A percentile compares a stretch with the other conserved stretches of the same genome.
Evolutionary conservation across 1,284 basidiomycete species (phyloP).

Genomic region (Ganoderma sinense): DNA sequence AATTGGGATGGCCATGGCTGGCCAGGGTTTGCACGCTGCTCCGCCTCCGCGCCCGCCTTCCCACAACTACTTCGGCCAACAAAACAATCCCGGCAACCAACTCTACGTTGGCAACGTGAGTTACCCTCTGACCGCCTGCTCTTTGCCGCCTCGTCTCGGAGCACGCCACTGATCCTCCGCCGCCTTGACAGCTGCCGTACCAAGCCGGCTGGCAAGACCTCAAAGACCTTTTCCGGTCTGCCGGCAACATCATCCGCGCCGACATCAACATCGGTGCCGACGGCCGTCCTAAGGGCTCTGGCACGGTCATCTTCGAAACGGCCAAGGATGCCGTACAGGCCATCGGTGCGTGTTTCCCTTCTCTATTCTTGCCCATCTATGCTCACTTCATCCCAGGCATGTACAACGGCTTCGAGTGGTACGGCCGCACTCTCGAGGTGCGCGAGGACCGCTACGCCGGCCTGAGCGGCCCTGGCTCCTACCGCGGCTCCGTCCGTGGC

Average conservation of each 20-base stretch:
- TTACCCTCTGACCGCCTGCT: slow-evolving; percentile 17
- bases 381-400: slow-evolving; percentile 61
- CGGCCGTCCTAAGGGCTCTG: slow-evolving; percentile 93
- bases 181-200: slow-evolving; percentile 76
- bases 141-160: neutral
- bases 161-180: neutral
- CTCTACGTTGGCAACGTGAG: slow-evolving; percentile 92
- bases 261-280: slow-evolving; percentile 94
- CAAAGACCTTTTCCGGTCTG: slow-evolving; percentile 95
- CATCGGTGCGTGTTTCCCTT: slow-evolving; percentile 67
- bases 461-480: slow-evolving; percentile 70
- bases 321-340: slow-evolving; percentile 91
- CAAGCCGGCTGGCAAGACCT: slow-evolving; percentile 99
- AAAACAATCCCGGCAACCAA: slow-evolving; percentile 86
- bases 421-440: slow-evolving; percentile 91
- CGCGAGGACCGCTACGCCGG: slow-evolving; percentile 94
- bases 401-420: slow-evolving; percentile 96
- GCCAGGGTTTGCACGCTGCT: slow-evolving; percentile 75
- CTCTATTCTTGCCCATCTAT: neutral
- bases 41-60: slow-evolving; percentile 79
- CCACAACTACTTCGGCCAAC: slow-evolving; percentile 71
- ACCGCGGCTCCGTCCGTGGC: slow-evolving; percentile 50
- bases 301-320: slow-evolving; percentile 94
- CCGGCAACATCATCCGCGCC: slow-evolving; percentile 93
- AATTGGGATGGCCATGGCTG: slow-evolving; percentile 91